Conservation (phyloP, 1,284 basidiomycete genomes). For the Boletus sp. region DNA sequence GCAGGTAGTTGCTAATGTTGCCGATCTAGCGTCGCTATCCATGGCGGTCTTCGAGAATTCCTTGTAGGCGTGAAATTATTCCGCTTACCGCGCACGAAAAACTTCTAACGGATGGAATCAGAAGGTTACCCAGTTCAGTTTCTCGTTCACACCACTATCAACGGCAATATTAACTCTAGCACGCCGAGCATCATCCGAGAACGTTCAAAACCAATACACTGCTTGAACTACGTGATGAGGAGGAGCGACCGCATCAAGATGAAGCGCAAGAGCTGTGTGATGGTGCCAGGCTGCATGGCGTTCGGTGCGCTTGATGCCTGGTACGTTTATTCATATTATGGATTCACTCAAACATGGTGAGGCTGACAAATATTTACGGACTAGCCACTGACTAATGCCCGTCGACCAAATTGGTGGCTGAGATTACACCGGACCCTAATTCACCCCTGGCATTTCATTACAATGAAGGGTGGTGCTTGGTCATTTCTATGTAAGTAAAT, state of each 20-base stretch:
- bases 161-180: not conserved
- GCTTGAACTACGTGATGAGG: slow-evolving; percentile 6
- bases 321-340: slow-evolving; percentile 7
- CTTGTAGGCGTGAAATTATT: slow-evolving; percentile 1
- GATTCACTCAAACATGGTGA: slow-evolving; percentile 1
- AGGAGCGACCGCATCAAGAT: slow-evolving; percentile 6
- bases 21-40: slow-evolving; percentile 10
- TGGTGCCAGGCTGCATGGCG: slow-evolving; percentile 8
- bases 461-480: slow-evolving; percentile 15
- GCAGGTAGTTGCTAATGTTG: slow-evolving; percentile 8
- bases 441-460: slow-evolving; percentile 20
- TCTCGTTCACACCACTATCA: slow-evolving; percentile 1
- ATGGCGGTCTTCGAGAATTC: slow-evolving; percentile 12
- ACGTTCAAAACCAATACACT: not conserved
- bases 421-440: slow-evolving; percentile 24
- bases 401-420: slow-evolving; percentile 18
- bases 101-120: slow-evolving; percentile 14
- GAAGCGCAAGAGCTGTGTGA: slow-evolving; percentile 13
- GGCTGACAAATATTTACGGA: slow-evolving; percentile 26
- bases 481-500: slow-evolving; percentile 12
- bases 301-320: slow-evolving; percentile 15
- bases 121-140: slow-evolving; percentile 5
- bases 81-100: slow-evolving; percentile 1
- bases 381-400: slow-evolving; percentile 13
- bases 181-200: slow-evolving; percentile 3